Evolutionary conservation across 257 asterid genomes (phyloP).

Genomic region (Solanum bulbocastanum): DNA sequence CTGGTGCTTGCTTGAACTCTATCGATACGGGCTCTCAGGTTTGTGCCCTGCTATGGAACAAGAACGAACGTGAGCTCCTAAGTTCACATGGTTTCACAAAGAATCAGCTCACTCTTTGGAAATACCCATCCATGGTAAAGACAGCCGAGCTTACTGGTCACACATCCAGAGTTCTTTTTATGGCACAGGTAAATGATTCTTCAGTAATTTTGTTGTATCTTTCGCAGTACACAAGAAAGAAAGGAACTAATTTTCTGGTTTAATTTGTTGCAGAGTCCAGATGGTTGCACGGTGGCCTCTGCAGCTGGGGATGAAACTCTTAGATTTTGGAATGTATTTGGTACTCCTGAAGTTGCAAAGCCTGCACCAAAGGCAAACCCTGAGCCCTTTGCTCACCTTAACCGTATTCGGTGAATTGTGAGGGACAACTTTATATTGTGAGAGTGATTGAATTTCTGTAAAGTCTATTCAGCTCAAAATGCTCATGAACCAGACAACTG

Average conservation of each 20-base stretch:
- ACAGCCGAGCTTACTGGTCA: constrained; percentile 46
- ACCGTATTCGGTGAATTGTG: constrained; percentile 21
- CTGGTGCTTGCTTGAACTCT: constrained; percentile 22
- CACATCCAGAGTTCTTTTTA: constrained; percentile 48
- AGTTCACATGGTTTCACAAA: constrained; percentile 40
- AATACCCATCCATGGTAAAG: constrained; percentile 50
- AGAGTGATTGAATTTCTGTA: neutral
- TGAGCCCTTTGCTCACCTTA: constrained; percentile 36
- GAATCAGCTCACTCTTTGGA: constrained; percentile 49
- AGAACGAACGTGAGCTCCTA: constrained; percentile 10
- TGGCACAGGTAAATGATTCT: constrained; percentile 30
- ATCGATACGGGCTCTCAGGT: constrained; percentile 14
- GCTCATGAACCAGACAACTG: neutral
- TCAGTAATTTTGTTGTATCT: neutral
- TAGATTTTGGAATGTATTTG: constrained; percentile 48
- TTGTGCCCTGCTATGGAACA: constrained; percentile 15
- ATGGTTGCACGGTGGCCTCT: constrained; percentile 58
- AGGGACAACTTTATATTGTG: neutral
- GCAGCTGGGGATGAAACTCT: constrained; percentile 55
- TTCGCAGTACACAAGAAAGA: neutral
- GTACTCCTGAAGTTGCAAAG: constrained; percentile 40
- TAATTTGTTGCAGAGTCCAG: constrained; percentile 30
- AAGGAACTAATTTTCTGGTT: neutral
- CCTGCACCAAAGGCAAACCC: constrained; percentile 27
- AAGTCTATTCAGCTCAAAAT: neutral